Conservation (phyloP, 495 filamentous ascomycete species). For the Chaetomidium leptoderma region DNA sequence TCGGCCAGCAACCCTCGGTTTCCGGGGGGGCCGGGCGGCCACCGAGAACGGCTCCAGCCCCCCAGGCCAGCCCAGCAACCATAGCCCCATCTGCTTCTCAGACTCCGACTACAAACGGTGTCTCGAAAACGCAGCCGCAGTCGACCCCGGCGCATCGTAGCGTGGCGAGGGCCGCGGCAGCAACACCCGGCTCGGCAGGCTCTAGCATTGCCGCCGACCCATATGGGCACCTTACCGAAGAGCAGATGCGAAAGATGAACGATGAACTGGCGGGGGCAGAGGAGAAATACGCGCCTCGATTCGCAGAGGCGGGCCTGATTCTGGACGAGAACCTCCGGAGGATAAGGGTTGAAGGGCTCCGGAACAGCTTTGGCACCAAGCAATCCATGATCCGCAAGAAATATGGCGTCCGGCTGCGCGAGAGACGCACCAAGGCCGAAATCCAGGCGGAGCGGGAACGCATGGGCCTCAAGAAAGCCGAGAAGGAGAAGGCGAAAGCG, state of each 20-base stretch:
- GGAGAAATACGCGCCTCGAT: conserved; percentile 34
- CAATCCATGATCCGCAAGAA: conserved; percentile 48
- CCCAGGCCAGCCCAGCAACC: conserved; percentile 14
- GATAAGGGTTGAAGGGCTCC: conserved; percentile 37
- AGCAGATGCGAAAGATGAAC: conserved; percentile 25
- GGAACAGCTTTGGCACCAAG: conserved; percentile 46
- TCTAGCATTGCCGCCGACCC: conserved; percentile 32
- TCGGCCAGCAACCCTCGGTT: background rate
- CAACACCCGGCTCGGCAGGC: conserved; percentile 7
- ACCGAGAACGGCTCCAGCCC: conserved; percentile 6
- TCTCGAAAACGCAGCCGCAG: conserved; percentile 9
- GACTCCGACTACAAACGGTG: conserved; percentile 13
- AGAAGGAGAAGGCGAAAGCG: conserved; percentile 18
- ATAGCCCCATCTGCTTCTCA: conserved; percentile 18
- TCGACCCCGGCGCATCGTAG: conserved; percentile 17
- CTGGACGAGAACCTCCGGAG: conserved; percentile 33
- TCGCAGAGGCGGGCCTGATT: conserved; percentile 37
- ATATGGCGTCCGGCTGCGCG: conserved; percentile 45
- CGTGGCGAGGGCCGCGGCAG: background rate
- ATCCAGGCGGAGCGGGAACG: conserved; percentile 41
- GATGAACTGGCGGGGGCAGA: conserved; percentile 40
- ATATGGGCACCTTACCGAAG: conserved; percentile 37
- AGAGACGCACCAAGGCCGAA: conserved; percentile 41
- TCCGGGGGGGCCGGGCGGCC: conserved; percentile 22
- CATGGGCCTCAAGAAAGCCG: conserved; percentile 32